These are phyloP conservation scores for Voacanga thouarsii DNA, from an alignment of 257 asterid species.

Conservation along the genomic window DNA sequence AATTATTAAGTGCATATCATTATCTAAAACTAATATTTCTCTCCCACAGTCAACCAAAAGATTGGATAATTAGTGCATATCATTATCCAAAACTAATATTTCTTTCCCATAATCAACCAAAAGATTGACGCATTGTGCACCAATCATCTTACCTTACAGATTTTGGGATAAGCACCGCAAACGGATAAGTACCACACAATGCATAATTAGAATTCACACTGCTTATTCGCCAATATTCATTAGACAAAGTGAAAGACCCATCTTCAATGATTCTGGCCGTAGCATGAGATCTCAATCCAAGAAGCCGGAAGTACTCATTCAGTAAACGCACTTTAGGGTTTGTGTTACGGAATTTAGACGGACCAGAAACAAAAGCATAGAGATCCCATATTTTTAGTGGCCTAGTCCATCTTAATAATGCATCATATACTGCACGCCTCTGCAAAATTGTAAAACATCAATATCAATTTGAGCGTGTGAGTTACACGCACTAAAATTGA, in stretches of 20 bases:
- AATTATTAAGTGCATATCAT: constrained; percentile 28
- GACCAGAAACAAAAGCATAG: constrained; percentile 71
- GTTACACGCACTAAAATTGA: not conserved
- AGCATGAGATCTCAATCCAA: constrained; percentile 65
- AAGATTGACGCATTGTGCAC: not conserved
- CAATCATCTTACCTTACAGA: constrained; percentile 59
- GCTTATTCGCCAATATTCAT: constrained; percentile 93
- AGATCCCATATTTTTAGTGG: constrained; percentile 87
- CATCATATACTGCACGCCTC: constrained; percentile 90
- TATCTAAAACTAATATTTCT: constrained; percentile 19
- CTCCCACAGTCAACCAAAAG: constrained; percentile 14
- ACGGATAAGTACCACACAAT: constrained; percentile 85
- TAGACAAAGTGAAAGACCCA: constrained; percentile 67
- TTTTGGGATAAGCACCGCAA: constrained; percentile 89
- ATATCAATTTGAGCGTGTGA: constrained; percentile 20
- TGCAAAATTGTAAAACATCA: constrained; percentile 35
- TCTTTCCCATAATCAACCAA: constrained; percentile 16
- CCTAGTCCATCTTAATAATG: constrained; percentile 68
- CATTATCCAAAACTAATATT: constrained; percentile 22
- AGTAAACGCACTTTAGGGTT: constrained; percentile 74
- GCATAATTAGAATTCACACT: constrained; percentile 62
- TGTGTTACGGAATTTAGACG: constrained; percentile 51
- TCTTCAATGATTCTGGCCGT: constrained; percentile 62
- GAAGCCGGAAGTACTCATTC: constrained; percentile 88
- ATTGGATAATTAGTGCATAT: constrained; percentile 21